Evolutionary conservation across 1,139 yeast species (phyloP), one percentile per base, ranked within the genome.

Genomic region (Saccharomycopsis phalli): DNA sequence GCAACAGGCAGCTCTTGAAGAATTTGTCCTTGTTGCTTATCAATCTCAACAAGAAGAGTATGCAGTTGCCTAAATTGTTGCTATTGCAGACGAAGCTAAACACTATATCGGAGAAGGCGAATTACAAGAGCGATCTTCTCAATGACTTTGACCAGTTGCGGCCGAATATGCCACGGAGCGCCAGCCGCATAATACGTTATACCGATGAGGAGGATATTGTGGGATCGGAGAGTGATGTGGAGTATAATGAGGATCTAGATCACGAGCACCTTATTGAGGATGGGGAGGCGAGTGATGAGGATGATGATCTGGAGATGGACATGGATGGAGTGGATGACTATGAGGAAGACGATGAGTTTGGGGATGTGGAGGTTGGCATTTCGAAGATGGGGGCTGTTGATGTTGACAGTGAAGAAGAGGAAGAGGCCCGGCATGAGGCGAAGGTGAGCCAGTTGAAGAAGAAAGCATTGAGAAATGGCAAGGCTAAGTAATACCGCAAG

Each of bases 51-150:
- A 76, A 76, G 51, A 80, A 88, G 50, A 81, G 94, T 0, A 71
- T 74, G 34, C 74, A 87, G 4, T 66, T 91, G 42, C 91, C 94
- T 3, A 74, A 87, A 51, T 65, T 93, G 41, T 64, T 87, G 51
- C 84, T 88, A 35, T 65, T 93, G 44, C 94, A 87, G 54, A 94
- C 95, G 14, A 75, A 91, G 48, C 63, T 91, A 47, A 78, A 76
- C 46, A 71, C 82, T 58, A 66, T 87, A 29, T 67, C 76, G 50
- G 77, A 87, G 28, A 94, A 81, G 56, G 68, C 77, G 45, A 76
- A 72, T 41, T 63, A 81, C 46, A 72, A 82, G 48, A 65, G 69
- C 31, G 81, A 73, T 44, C 62, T 71, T 20, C 58, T 66, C 36
- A 59, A 58, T 8, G 59, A 58, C 16, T 56, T 54, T 7, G 63